Evolutionary conservation across 345 rosid species (phyloP).

Genomic region (Toxicodendron radicans): DNA sequence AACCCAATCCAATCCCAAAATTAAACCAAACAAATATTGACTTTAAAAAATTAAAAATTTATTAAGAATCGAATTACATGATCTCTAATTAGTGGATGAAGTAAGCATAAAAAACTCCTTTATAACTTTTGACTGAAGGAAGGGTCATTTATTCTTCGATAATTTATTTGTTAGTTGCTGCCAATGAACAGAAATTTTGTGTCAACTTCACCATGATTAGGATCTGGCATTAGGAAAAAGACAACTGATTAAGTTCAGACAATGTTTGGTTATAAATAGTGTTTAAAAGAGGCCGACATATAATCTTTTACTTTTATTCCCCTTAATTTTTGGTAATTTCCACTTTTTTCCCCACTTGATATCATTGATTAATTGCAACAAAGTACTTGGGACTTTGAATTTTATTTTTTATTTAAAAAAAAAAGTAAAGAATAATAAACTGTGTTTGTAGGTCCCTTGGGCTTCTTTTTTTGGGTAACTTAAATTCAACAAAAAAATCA

Average conservation of each 20-base stretch:
- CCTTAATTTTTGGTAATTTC: conserved; percentile 26
- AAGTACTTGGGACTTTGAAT: background rate
- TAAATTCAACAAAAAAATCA: conserved; percentile 29
- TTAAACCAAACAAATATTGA: too few species aligned
- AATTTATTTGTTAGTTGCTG: background rate
- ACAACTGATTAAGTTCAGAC: background rate
- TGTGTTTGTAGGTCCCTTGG: conserved; percentile 1
- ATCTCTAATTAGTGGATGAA: too few species aligned
- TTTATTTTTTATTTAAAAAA: too few species aligned
- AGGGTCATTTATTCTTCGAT: background rate
- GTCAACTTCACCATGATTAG: background rate
- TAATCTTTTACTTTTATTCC: background rate
- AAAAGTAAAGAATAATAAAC: background rate
- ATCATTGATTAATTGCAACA: conserved; percentile 10
- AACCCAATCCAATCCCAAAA: too few species aligned
- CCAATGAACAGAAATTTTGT: background rate
- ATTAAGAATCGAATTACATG: background rate
- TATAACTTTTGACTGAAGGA: background rate
- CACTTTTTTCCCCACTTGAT: conserved; percentile 1
- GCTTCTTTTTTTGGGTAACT: conserved; percentile 13
- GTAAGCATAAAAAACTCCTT: background rate
- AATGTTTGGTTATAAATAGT: background rate
- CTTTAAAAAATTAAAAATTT: too few species aligned
- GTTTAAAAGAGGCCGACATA: background rate
- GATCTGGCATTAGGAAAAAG: background rate